Evolutionary conservation across 345 rosid genomes (phyloP), one percentile per base, ranked within the genome.

Genomic region (Reutealis trisperma): DNA sequence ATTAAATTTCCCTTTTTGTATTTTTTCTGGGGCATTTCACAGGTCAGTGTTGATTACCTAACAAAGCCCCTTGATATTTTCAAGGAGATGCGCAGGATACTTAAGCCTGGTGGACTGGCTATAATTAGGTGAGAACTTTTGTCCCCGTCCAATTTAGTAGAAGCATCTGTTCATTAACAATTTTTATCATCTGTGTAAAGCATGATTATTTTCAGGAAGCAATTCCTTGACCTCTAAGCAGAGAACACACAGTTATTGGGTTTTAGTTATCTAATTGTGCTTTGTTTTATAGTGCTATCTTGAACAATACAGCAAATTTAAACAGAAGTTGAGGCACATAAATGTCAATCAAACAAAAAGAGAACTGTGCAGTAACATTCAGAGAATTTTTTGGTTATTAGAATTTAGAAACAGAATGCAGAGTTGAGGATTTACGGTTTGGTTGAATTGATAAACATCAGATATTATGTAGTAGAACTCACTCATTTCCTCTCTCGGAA

Each of bases 31-130:
- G 64, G 70, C 69, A 44, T 76, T 67, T 27, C 77, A 51, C 85
- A 95, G 99, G 99, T 93, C 71, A 90, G 99, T 78, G 93, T 92
- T 34, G 98, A 92, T 81, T 95, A 93, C 84, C 89, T 93, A 75
- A 88, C 90, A 47, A 95, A 90, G 79, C 99, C 99, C 49, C 83
- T 93, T 22, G 90, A 82, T 67, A 86, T 95, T 71, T 95, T 91
- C 84, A 93, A 87, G 83, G 98, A 93, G 89, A 93, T 93, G 91
- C 9, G 77, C 45, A 81, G 96, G 80, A 68, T 90, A 83, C 94
- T 93, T 72, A 93, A 93, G 85, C 98, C 98, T 0, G 92, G 96
- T 21, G 98, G 96, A 79, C 84, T 87, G 70, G 97, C 94, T 61
- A 73, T 91, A 72, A 87, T 91, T 88, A 95, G 98, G 98, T 88